phyloP scores from a whole-genome alignment of 495 filamentous ascomycete genomes.

The Aspergillus conjunctus region DNA sequence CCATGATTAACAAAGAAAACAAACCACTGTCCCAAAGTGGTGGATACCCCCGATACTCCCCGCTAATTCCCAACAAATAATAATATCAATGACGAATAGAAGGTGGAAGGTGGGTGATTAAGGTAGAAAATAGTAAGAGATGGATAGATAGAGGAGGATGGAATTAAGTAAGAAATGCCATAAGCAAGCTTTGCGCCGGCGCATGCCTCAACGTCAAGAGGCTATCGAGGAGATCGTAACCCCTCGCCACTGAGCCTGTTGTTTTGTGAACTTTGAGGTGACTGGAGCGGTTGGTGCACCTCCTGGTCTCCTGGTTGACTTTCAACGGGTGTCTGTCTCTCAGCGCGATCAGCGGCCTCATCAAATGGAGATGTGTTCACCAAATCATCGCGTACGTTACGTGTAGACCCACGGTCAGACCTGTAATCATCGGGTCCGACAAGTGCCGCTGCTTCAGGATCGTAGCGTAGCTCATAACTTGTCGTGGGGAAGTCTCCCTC shows the following conservation, averaged over 20 bases:
- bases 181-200: not conserved
- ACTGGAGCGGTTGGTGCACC: not conserved
- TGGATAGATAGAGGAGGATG: not conserved
- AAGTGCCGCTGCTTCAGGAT: slow-evolving; percentile 49
- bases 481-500: slow-evolving; percentile 30
- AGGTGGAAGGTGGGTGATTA: not conserved
- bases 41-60: slow-evolving; percentile 22
- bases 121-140: not conserved
- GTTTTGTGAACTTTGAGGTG: slow-evolving; percentile 1
- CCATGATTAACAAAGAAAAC: slow-evolving; percentile 13
- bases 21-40: slow-evolving; percentile 10
- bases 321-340: not conserved
- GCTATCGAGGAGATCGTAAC: slow-evolving; percentile 8
- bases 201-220: not conserved
- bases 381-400: not conserved
- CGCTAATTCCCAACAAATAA: slow-evolving; percentile 24
- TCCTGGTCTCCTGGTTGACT: not conserved
- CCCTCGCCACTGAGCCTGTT: slow-evolving; percentile 9
- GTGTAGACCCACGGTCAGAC: slow-evolving; percentile 6
- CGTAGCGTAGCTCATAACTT: slow-evolving; percentile 44
- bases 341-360: slow-evolving; percentile 2
- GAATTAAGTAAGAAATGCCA: not conserved
- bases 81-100: slow-evolving; percentile 6
- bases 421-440: slow-evolving; percentile 32
- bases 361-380: not conserved